Base-by-base conservation (phyloP, 495 filamentous ascomycete genomes). In the Penicillium psychrofluorescens region DNA sequence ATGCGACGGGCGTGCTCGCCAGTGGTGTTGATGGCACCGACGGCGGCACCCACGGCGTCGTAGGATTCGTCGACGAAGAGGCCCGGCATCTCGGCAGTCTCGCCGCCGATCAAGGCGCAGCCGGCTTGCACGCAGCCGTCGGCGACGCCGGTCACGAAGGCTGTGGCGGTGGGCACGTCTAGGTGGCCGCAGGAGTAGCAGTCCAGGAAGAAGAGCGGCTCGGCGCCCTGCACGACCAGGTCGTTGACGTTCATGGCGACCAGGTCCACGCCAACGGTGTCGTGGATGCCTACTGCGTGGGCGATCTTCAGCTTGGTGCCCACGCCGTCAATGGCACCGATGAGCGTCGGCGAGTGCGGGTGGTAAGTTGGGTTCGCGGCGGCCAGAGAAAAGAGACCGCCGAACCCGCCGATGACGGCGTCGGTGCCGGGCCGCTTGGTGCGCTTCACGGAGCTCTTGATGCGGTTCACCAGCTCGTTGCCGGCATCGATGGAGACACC, bases 171-270 rank as follows among this genome's bases (percentile, higher is more conserved):
- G 29, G 78, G 66, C 4, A 88, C 80, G 50, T 92, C 79, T 15
- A 97, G 79, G 59, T 83, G 83, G 57, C 83, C 83, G 70, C 88
- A 95, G 36, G 87, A 90, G 73, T 90, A 95, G 75, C 88, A 95
- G 72, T 97, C 92, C 39, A 95, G 80, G 77, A 98, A 96, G 71
- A 88, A 88, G 56, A 95, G 73, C 8, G 92, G 87, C 59, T 91
- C 84, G 1, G 92, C 92, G 40, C 92, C 92, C 65, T 96, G 90
- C 11, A 95, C 92, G 36, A 97, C 82, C 0, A 97, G 76, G 65
- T 97, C 92, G 65, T 98, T 97, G 58, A 95, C 92, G 62, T 94
- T 95, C 94, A 97, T 97, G 49, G 92, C 92, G 2, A 97, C 94
- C 10, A 98, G 77, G 61, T 98, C 92, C 54, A 97, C 88, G 49